phyloP scores from a whole-genome alignment of 2,329 filamentous ascomycete genomes.

The Cryphonectria nitschkei region DNA sequence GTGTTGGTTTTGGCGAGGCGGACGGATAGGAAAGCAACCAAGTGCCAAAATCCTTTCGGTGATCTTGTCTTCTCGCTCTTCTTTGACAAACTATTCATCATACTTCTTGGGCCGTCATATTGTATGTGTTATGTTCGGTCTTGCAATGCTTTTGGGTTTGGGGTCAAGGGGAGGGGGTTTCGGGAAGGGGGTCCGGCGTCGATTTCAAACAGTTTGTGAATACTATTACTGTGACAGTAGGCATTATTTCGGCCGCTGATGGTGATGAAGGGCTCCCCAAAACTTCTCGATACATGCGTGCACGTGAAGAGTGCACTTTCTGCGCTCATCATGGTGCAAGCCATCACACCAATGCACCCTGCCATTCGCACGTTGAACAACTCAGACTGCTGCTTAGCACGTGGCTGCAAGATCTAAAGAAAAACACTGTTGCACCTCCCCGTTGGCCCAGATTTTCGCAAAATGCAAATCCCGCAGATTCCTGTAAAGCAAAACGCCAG shows the following conservation, averaged over 20 bases:
- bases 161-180: neutral
- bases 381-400: neutral
- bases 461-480: neutral
- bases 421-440: neutral
- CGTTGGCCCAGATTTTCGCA: neutral
- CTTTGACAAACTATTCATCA: too few species aligned
- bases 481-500: neutral
- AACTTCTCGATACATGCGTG: neutral
- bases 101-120: neutral
- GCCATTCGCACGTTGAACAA: neutral
- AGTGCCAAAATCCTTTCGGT: too few species aligned
- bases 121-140: neutral
- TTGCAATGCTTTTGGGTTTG: neutral
- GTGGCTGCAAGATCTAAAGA: neutral
- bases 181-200: neutral
- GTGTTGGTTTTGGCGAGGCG: neutral
- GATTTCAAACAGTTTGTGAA: neutral
- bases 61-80: neutral
- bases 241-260: neutral
- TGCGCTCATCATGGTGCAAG: neutral
- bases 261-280: neutral
- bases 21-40: neutral
- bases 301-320: neutral
- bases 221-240: neutral
- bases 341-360: neutral